Evolutionary conservation across 768 basidiomycete genomes (phyloP), one percentile per base, ranked within the genome.

Genomic region (Suillus spraguei): DNA sequence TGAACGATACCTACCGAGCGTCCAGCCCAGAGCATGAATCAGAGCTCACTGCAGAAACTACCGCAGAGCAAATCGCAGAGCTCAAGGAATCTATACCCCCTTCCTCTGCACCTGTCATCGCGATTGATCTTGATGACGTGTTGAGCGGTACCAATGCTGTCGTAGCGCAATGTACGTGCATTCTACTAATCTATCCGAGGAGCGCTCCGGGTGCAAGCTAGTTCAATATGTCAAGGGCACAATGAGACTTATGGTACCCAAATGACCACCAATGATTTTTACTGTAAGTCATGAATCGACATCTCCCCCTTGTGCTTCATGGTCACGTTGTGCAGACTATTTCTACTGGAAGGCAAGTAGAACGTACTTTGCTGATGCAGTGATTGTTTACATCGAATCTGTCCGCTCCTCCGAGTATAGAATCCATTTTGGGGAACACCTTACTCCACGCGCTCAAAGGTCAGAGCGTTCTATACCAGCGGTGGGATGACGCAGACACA

Each of bases 41-140:
- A 39, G 36, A 20, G 20, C 63, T n/a, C 50, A 42, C 55, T 46
- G 47, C 24, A 38, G 63, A 50, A 44, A 46, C n/a, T 10, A 49
- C 65, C n/a, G 47, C 58, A 9, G 60, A 65, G 24, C 62, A 66
- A 54, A 55, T 60, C 42, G 54, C 52, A 41, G 63, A 62, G 60
- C 62, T 68, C 63, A 33, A 35, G 36, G 58, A 67, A 60, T 32
- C 46, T 16, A 62, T 64, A 54, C 70, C 74, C 20, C 63, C 69
- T 9, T 65, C 69, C 9, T 62, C 66, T 55, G 72, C 69, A 61
- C 81, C 80, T 33, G 70, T 87, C 58, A 84, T 90, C 68, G 85
- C 87, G 5, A 75, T 89, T 46, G 89, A 90, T 72, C 68, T 90
- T 61, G 88, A 90, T 64, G 89, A 90, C 75, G 89, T 90, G 42